Evolutionary conservation across 345 rosid species (phyloP).

Genomic region (Nephelium lappaceum): DNA sequence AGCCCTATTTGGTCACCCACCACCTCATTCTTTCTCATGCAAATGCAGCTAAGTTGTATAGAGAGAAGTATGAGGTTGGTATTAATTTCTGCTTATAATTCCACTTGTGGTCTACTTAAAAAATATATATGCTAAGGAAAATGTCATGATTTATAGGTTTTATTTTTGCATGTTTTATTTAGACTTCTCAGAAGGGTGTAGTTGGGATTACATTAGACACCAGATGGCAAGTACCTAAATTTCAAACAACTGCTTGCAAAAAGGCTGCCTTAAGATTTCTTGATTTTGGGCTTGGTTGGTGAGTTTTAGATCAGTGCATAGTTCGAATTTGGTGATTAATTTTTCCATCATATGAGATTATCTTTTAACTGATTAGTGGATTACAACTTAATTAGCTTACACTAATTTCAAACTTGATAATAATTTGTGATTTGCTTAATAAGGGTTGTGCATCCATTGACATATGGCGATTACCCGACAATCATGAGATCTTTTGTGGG

Average conservation of each 20-base stretch:
- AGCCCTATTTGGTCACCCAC: no score
- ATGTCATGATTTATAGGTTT: neutral
- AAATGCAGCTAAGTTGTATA: slow-evolving; percentile 25
- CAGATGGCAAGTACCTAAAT: slow-evolving; percentile 34
- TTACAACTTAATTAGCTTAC: no score
- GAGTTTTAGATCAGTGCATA: neutral
- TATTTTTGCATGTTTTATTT: neutral
- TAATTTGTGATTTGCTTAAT: neutral
- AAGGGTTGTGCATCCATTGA: slow-evolving; percentile 58
- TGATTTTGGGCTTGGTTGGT: slow-evolving; percentile 31
- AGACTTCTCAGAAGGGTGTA: slow-evolving; percentile 44
- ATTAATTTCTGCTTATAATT: neutral
- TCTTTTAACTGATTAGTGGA: no score
- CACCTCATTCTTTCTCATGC: no score
- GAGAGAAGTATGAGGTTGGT: slow-evolving; percentile 37
- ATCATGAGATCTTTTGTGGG: slow-evolving; percentile 52
- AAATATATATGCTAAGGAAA: neutral
- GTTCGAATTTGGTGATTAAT: neutral
- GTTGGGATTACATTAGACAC: slow-evolving; percentile 33
- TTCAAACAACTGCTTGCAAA: slow-evolving; percentile 17
- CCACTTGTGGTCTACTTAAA: no score
- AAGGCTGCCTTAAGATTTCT: slow-evolving; percentile 17
- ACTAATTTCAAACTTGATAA: no score
- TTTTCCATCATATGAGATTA: no score
- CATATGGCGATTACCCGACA: slow-evolving; percentile 61